Evolutionary conservation across 2,329 filamentous ascomycete genomes (phyloP).

Genomic region (Esteya vermicola): DNA sequence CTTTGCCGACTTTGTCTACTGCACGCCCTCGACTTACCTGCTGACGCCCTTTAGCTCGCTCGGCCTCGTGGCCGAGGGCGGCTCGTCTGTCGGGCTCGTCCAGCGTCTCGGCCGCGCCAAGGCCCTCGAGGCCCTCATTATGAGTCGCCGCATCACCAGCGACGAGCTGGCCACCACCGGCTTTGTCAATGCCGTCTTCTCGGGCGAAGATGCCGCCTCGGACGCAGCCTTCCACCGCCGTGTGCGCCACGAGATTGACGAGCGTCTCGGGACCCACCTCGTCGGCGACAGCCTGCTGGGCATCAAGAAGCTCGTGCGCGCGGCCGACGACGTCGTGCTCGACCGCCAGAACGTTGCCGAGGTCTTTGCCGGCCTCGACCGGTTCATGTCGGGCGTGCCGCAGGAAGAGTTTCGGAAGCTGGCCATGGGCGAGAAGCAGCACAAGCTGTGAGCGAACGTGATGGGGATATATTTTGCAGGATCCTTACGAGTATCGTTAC

Average conservation of each 20-base stretch:
- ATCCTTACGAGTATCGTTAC: neutral
- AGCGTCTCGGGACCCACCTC: constrained; percentile 66
- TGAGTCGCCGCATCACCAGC: constrained; percentile 63
- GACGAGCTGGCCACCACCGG: constrained; percentile 63
- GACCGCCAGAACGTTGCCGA: constrained; percentile 70
- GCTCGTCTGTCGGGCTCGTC: constrained; percentile 64
- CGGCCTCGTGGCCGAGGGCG: constrained; percentile 82
- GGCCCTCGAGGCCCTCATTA: constrained; percentile 86
- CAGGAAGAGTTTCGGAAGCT: constrained; percentile 82
- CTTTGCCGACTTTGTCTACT: constrained; percentile 88
- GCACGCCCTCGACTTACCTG: constrained; percentile 64
- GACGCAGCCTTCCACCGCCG: constrained; percentile 53
- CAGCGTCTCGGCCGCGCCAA: constrained; percentile 64
- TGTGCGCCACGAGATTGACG: constrained; percentile 69
- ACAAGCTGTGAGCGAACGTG: constrained; percentile 54
- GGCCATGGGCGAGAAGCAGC: constrained; percentile 77
- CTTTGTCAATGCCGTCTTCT: constrained; percentile 76
- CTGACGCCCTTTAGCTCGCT: constrained; percentile 85
- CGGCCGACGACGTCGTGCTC: constrained; percentile 56
- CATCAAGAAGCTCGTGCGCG: constrained; percentile 73
- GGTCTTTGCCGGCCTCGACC: constrained; percentile 71
- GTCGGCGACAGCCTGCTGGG: constrained; percentile 63
- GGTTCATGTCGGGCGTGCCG: constrained; percentile 67
- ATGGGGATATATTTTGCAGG: neutral
- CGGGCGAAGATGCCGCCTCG: constrained; percentile 41